A percentile compares a stretch with the other conserved stretches of the same genome.
Conservation (phyloP, 805 yeast species). For the Clavispora fructus region DNA sequence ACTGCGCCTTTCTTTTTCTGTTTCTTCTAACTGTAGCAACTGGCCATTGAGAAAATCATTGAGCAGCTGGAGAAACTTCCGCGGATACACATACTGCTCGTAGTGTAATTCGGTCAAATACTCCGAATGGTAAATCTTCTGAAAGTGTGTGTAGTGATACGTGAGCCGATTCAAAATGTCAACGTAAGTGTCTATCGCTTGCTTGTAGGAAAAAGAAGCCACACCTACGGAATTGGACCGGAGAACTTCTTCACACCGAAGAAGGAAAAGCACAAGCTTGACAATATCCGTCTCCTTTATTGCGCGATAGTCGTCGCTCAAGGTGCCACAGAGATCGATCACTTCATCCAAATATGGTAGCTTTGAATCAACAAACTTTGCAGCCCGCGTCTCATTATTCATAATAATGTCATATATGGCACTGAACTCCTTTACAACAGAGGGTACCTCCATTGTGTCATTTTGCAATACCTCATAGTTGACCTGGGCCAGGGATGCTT, state of each 20-base stretch:
- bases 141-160: constrained; percentile 33
- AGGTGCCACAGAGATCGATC: constrained; percentile 12
- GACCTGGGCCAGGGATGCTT: constrained; percentile 20
- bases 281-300: constrained; percentile 24
- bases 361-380: constrained; percentile 16
- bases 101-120: constrained; percentile 35
- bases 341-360: constrained; percentile 11
- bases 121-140: constrained; percentile 27
- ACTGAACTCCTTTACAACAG: constrained; percentile 37
- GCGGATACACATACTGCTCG: constrained; percentile 35
- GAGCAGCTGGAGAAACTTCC: constrained; percentile 26
- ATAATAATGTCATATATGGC: constrained; percentile 31
- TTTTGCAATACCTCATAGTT: constrained; percentile 42
- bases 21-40: constrained; percentile 24
- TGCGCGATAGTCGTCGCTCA: constrained; percentile 13
- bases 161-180: constrained; percentile 25
- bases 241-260: constrained; percentile 9
- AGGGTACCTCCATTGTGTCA: constrained; percentile 54
- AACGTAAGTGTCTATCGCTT: constrained; percentile 15
- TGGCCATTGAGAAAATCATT: constrained; percentile 31
- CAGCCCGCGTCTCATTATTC: constrained; percentile 30
- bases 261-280: constrained; percentile 18
- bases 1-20: constrained; percentile 30
- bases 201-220: not conserved
- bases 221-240: not conserved